Conservation (phyloP, 1,139 yeast genomes). For the Protomyces inouyei region DNA sequence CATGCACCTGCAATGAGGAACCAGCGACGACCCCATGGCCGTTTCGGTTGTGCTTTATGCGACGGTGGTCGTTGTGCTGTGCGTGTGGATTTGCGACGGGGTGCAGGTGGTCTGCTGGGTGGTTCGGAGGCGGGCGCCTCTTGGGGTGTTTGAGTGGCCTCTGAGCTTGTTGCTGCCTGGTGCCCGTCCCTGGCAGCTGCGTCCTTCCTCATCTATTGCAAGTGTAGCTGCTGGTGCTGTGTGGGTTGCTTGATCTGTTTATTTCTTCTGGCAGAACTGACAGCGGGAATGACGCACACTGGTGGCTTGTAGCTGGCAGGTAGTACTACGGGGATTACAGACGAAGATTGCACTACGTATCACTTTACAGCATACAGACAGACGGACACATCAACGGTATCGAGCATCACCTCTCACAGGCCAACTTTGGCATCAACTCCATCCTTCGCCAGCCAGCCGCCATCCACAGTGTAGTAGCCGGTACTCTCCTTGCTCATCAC, state of each 20-base stretch:
- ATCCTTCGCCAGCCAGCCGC: conserved; percentile 17
- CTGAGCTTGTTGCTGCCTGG: not conserved
- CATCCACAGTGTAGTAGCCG: conserved; percentile 5
- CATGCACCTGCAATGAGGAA: conserved; percentile 57
- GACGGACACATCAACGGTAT: too few species aligned
- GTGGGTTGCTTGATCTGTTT: not conserved
- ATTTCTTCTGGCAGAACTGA: not conserved
- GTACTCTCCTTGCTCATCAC: conserved; percentile 6
- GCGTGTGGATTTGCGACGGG: not conserved
- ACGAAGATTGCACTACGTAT: too few species aligned
- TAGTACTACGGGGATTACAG: too few species aligned
- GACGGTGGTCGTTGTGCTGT: not conserved
- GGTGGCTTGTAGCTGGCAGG: too few species aligned
- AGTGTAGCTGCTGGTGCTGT: not conserved
- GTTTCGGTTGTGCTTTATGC: not conserved
- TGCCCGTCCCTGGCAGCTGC: not conserved
- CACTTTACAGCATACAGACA: too few species aligned
- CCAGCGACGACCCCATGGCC: conserved; percentile 34
- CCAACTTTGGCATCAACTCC: not conserved
- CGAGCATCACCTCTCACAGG: not conserved
- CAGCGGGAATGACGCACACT: too few species aligned
- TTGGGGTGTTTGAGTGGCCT: not conserved
- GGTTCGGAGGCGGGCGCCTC: not conserved
- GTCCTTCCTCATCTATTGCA: not conserved
- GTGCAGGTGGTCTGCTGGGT: not conserved